Conservation (phyloP, 2,329 filamentous ascomycete genomes). For the Penicillium corylophilum region DNA sequence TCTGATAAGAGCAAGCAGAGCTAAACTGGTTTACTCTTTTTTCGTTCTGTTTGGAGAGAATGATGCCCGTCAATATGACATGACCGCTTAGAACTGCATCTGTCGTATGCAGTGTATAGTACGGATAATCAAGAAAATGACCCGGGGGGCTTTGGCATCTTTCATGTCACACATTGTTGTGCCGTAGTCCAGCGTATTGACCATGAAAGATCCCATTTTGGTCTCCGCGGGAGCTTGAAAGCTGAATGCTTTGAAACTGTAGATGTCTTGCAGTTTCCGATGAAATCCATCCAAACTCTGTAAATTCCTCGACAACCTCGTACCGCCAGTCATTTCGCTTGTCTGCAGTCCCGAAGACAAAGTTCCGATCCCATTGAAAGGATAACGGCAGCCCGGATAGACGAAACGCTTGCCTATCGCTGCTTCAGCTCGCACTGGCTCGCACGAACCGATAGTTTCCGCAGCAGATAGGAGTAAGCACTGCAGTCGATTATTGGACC, state of each 20-base stretch:
- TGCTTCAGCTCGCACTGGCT: neutral
- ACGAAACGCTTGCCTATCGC: neutral
- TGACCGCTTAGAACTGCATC: constrained; percentile 27
- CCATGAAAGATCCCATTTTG: neutral
- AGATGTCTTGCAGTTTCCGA: neutral
- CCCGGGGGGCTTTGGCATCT: constrained; percentile 3
- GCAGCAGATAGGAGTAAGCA: neutral
- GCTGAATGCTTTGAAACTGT: neutral
- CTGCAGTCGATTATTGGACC: neutral
- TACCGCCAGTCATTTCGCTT: neutral
- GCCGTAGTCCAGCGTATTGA: neutral
- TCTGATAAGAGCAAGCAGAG: constrained; percentile 59
- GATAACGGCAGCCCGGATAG: neutral
- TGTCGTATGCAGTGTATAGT: constrained; percentile 28
- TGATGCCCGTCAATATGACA: constrained; percentile 26
- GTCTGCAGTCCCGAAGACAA: neutral
- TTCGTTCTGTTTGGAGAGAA: constrained; percentile 2
- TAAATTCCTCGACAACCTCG: neutral
- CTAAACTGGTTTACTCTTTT: constrained; percentile 11
- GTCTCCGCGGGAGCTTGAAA: neutral
- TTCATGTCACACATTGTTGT: neutral
- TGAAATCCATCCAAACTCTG: neutral
- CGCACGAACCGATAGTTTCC: neutral
- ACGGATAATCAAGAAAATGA: constrained; percentile 21
- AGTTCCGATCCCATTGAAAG: neutral